Percentiles rank a stretch among this genome's conserved stretches.
These are phyloP conservation scores for Xerocomellus chrysenteron DNA, from an alignment of 768 basidiomycete species.

Conservation along the genomic window DNA sequence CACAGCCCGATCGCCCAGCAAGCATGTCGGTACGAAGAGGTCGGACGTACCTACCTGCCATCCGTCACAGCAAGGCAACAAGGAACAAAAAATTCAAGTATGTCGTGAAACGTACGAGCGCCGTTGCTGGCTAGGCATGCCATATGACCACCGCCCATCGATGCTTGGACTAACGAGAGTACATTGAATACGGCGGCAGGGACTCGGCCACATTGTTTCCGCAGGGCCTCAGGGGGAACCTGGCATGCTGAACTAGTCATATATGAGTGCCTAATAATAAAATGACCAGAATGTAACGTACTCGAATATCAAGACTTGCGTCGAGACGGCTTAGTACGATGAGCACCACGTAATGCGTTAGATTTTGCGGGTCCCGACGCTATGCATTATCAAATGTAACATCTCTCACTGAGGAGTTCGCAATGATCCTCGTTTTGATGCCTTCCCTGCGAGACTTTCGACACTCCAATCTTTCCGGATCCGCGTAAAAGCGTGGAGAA, in stretches of 20 bases:
- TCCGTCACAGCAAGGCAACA: neutral
- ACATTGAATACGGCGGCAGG: neutral
- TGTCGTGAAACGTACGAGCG: neutral
- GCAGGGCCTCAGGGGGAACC: neutral
- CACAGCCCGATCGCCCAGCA: neutral
- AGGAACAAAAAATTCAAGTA: neutral
- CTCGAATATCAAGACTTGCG: too few relatives aligned
- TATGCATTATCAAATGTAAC: too few relatives aligned
- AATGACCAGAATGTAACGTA: neutral
- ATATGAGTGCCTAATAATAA: neutral
- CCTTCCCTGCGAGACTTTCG: too few relatives aligned
- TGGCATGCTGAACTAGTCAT: neutral
- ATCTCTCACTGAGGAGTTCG: too few relatives aligned
- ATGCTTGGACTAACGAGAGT: neutral
- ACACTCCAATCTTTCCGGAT: too few relatives aligned
- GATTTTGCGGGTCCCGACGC: too few relatives aligned
- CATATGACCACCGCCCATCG: neutral
- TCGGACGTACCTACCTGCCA: neutral
- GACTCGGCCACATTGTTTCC: neutral
- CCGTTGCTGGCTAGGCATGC: neutral
- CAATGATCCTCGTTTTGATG: too few relatives aligned
- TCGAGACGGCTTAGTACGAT: too few relatives aligned
- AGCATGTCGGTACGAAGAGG: neutral
- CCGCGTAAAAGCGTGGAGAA: too few relatives aligned
- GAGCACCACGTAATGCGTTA: too few relatives aligned